Evolutionary conservation across 2,329 filamentous ascomycete genomes (phyloP).

Genomic region (Leptographium radiaticola): DNA sequence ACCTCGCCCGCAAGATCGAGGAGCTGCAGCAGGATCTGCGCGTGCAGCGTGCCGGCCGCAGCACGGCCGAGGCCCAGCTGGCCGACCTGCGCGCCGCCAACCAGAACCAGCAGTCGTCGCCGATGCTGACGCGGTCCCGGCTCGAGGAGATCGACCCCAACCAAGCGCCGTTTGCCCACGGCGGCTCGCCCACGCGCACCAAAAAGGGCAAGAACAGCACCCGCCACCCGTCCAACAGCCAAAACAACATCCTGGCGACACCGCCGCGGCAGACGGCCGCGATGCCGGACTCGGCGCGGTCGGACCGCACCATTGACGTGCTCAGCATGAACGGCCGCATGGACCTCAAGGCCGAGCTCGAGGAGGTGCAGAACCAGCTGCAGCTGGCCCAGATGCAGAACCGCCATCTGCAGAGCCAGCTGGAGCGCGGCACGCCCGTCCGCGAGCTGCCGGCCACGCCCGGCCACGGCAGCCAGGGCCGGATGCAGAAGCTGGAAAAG

Average conservation of each 20-base stretch:
- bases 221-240: constrained; percentile 49
- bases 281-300: constrained; percentile 62
- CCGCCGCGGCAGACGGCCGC: constrained; percentile 52
- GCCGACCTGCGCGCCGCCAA: constrained; percentile 52
- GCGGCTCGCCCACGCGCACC: constrained; percentile 56
- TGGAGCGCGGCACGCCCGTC: constrained; percentile 45
- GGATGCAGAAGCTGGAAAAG: constrained; percentile 83
- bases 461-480: constrained; percentile 16
- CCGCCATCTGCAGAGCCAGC: constrained; percentile 75
- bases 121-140: constrained; percentile 44
- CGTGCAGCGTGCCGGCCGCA: constrained; percentile 67
- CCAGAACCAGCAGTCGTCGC: constrained; percentile 23
- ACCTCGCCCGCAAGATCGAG: constrained; percentile 76
- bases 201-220: constrained; percentile 35
- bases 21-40: constrained; percentile 79
- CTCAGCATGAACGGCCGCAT: constrained; percentile 75
- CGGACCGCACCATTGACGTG: constrained; percentile 75
- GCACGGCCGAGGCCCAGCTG: constrained; percentile 72
- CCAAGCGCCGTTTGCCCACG: constrained; percentile 49
- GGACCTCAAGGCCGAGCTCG: constrained; percentile 81
- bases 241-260: constrained; percentile 33
- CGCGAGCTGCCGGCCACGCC: constrained; percentile 24
- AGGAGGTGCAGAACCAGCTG: constrained; percentile 85
- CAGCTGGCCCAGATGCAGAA: constrained; percentile 94
- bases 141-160: constrained; percentile 83